Evolutionary conservation across 257 asterid genomes (phyloP).

Genomic region (Lithospermum erythrorhizon): DNA sequence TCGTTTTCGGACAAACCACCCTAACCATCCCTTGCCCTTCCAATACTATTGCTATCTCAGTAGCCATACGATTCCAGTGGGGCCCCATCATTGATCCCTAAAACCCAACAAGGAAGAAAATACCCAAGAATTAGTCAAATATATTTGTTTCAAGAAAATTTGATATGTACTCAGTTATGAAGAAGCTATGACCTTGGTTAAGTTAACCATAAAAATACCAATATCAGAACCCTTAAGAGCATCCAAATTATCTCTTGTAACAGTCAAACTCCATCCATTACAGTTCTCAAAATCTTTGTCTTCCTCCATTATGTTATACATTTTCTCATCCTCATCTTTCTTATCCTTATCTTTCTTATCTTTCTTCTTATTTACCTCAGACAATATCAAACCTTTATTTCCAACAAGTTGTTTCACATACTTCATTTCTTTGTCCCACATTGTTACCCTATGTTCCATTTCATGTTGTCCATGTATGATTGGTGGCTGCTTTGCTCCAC

Average conservation of each 20-base stretch:
- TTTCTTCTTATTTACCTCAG: constrained; percentile 29
- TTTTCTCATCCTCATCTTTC: constrained; percentile 19
- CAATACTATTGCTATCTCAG: constrained; percentile 47
- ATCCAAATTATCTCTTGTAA: constrained; percentile 35
- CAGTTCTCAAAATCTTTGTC: constrained; percentile 63
- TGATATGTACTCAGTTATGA: not conserved
- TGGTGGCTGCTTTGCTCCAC: constrained; percentile 37
- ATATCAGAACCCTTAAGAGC: constrained; percentile 33
- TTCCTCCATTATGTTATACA: constrained; percentile 48
- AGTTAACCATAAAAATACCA: constrained; percentile 76
- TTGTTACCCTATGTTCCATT: constrained; percentile 10
- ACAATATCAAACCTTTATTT: constrained; percentile 18
- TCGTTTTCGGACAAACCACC: constrained; percentile 37
- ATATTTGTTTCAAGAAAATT: not conserved
- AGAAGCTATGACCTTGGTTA: constrained; percentile 47
- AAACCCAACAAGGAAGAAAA: not conserved
- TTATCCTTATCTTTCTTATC: constrained; percentile 19
- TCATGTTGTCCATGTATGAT: constrained; percentile 31
- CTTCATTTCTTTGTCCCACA: constrained; percentile 24
- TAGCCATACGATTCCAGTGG: constrained; percentile 81
- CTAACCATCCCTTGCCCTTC: constrained; percentile 65
- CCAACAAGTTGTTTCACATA: constrained; percentile 24
- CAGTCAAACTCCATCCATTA: constrained; percentile 83
- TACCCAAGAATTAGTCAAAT: not conserved
- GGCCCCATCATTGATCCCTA: constrained; percentile 98